Evolutionary conservation across 148 eudicot genomes (phyloP).

Genomic region (Heliamphora exappendiculata): DNA sequence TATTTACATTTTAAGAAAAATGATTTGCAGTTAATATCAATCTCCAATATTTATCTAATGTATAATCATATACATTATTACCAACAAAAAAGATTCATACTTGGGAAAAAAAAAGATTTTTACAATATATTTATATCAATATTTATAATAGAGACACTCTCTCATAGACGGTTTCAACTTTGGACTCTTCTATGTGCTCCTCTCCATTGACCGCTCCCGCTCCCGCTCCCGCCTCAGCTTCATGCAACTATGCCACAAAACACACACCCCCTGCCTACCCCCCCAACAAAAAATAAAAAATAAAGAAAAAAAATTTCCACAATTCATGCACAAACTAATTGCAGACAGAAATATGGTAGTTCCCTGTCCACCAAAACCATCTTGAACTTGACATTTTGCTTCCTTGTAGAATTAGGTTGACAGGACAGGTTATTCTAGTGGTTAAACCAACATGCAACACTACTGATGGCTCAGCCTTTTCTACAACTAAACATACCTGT

Average conservation of each 20-base stretch:
- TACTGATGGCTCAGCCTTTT: background rate
- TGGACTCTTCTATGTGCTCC: background rate
- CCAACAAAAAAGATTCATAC: background rate
- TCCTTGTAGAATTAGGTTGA: background rate
- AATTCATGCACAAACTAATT: background rate
- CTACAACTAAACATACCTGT: constrained; percentile 42
- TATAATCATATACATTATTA: background rate
- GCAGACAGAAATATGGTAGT: background rate
- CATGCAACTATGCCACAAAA: too few relatives aligned
- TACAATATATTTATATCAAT: too few relatives aligned
- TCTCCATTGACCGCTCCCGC: too few relatives aligned
- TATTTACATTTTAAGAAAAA: too few relatives aligned
- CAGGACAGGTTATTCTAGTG: background rate
- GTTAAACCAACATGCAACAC: background rate
- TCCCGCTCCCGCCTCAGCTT: too few relatives aligned
- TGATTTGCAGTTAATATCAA: background rate
- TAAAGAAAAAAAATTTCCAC: background rate
- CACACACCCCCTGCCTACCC: too few relatives aligned
- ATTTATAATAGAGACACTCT: too few relatives aligned
- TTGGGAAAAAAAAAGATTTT: background rate
- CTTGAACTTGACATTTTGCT: background rate
- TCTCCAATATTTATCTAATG: constrained; percentile 1
- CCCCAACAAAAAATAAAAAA: background rate
- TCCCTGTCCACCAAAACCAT: background rate
- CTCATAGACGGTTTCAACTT: background rate